Evolutionary conservation across 371 early-diverging fungal genomes (phyloP).

Genomic region (Lichtheimia ramosa): DNA sequence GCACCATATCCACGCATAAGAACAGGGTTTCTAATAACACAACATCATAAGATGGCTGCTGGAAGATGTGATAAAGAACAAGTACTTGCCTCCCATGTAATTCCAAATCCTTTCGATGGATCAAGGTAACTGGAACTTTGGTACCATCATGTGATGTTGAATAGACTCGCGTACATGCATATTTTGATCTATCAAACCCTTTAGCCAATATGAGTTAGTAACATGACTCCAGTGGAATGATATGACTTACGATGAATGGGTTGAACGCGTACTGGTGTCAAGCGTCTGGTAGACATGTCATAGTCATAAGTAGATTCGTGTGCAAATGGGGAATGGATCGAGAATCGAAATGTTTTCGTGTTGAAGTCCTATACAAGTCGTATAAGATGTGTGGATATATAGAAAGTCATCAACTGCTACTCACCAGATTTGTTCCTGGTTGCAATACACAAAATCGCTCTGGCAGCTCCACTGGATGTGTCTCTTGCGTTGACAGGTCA

Average conservation of each 20-base stretch:
- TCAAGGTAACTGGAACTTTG: slow-evolving; percentile 69
- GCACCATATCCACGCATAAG: slow-evolving; percentile 83
- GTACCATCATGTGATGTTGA: slow-evolving; percentile 48
- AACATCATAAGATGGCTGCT: slow-evolving; percentile 29
- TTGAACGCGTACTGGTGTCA: slow-evolving; percentile 50
- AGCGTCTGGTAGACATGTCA: slow-evolving; percentile 53
- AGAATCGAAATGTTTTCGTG: slow-evolving; percentile 67
- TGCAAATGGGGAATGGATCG: slow-evolving; percentile 67
- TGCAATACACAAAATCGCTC: slow-evolving; percentile 60
- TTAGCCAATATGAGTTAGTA: not conserved
- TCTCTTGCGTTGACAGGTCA: slow-evolving; percentile 38
- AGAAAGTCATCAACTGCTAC: not conserved
- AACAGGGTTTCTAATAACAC: slow-evolving; percentile 67
- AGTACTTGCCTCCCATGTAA: slow-evolving; percentile 46
- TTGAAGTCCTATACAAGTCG: slow-evolving; percentile 54
- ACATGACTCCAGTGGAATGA: not conserved
- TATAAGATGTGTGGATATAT: not conserved
- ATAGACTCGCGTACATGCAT: slow-evolving; percentile 53
- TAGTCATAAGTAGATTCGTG: slow-evolving; percentile 73
- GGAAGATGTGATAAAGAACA: not conserved
- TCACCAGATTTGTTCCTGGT: slow-evolving; percentile 67
- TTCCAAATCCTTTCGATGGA: slow-evolving; percentile 53
- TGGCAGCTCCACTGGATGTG: slow-evolving; percentile 58
- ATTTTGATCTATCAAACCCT: slow-evolving; percentile 56
- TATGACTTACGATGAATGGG: slow-evolving; percentile 49